These are phyloP conservation scores for Agaricales sp. DNA, from an alignment of 1,284 basidiomycete species.

Conservation along the genomic window DNA sequence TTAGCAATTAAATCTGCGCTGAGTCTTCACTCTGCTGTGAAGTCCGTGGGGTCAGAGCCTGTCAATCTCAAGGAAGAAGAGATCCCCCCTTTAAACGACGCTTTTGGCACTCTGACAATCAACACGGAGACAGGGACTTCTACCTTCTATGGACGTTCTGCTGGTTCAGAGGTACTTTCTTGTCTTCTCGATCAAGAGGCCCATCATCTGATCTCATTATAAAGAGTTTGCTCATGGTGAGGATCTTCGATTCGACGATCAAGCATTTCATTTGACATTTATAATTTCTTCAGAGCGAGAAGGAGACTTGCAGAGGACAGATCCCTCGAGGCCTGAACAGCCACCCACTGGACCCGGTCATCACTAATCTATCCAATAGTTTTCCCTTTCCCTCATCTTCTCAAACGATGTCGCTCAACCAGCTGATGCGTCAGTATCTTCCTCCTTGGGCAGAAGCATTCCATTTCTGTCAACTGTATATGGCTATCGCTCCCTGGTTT, in stretches of 20 bases:
- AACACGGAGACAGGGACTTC: conserved; percentile 46
- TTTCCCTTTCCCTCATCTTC: conserved; percentile 46
- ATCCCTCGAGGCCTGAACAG: conserved; percentile 7
- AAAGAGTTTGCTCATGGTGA: conserved; percentile 43
- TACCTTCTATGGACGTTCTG: conserved; percentile 56
- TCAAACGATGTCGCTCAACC: conserved; percentile 25
- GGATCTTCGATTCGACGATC: no score
- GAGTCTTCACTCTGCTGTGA: conserved; percentile 45
- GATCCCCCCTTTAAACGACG: conserved; percentile 35
- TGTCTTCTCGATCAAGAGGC: conserved; percentile 6
- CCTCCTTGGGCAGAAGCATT: conserved; percentile 47
- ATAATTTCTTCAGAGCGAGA: no score
- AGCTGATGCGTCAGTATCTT: conserved; percentile 36
- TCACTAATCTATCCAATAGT: conserved; percentile 33
- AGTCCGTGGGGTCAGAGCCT: conserved; percentile 22
- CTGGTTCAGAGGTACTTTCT: conserved; percentile 42
- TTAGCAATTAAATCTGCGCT: conserved; percentile 60
- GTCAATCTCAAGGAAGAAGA: conserved; percentile 22
- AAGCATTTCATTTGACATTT: no score
- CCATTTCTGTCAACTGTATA: conserved; percentile 49
- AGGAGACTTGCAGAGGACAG: no score
- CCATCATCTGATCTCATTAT: conserved; percentile 3
- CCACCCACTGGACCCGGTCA: no score
- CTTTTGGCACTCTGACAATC: conserved; percentile 54
- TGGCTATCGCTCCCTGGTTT: conserved; percentile 68